Evolutionary conservation across 1,139 yeast species (phyloP), one percentile per base, ranked within the genome.

Genomic region (Pichia cactophila): DNA sequence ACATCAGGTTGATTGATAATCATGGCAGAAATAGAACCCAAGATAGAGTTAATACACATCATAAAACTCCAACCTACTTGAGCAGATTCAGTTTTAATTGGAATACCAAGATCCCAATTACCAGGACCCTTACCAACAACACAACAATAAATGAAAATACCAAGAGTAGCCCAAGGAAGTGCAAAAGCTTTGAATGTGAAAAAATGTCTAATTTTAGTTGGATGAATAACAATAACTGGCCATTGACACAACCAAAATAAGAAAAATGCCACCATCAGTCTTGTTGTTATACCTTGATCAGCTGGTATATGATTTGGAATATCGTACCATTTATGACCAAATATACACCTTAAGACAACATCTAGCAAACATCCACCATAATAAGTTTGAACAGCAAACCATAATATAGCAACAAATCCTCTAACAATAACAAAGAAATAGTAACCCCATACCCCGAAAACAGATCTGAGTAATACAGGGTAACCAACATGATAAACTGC

Each of bases 111-210:
- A 55, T 70, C 69, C 44, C 71, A 60, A 28, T 67, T 66, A 41
- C 77, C 77, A 8, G 70, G 69, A 28, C 76, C 76, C 39, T 66
- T 66, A 23, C 62, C 64, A 9, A 50, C 54, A 9, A 54, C 53
- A 41, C 58, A 55, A 43, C 64, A 59, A 46, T 59, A 62, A n/a
- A 57, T 51, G 28, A 60, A 54, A 57, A 74, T 67, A 20, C 77
- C 76, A 50, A 72, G 43, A 66, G 74, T 70, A 14, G 74, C 69
- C 51, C 69, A 65, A 49, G 73, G 71, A 47, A 71, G 64, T 9
- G 64, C 61, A n/a, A 64, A 50, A 44, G 73, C 71, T 26, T 75
- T 66, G 42, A 61, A 48, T 38, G 71, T 70, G 51, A 72, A 58
- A 16, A 68, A 61, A 40, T 59, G 60, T 54, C 72, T 70, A 55